phyloP scores from a whole-genome alignment of 1,284 basidiomycete genomes.

The Lentinula novae-zelandiae region DNA sequence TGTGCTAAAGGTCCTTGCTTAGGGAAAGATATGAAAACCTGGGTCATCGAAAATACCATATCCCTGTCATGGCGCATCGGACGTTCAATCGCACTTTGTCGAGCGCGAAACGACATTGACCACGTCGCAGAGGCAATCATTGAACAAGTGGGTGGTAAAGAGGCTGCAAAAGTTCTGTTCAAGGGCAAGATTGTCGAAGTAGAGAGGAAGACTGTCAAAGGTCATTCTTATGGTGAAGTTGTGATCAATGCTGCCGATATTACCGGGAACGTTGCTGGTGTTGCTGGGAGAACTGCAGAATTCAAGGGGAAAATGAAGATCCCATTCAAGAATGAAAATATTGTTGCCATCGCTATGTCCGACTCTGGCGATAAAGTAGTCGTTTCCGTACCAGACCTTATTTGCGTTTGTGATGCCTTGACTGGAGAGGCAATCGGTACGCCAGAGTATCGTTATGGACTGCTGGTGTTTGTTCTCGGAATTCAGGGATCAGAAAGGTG shows the following conservation, averaged over 20 bases:
- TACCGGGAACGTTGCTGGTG: constrained; percentile 14
- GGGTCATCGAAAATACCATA: constrained; percentile 43
- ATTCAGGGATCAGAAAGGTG: constrained; percentile 55
- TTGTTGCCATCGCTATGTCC: constrained; percentile 35
- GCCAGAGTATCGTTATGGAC: constrained; percentile 47
- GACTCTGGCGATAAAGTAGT: constrained; percentile 30
- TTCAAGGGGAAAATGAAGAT: constrained; percentile 33
- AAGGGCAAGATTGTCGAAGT: constrained; percentile 55
- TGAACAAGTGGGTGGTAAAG: constrained; percentile 39
- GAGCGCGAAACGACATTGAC: constrained; percentile 39
- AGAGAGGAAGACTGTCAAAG: constrained; percentile 38
- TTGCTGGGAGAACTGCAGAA: background rate
- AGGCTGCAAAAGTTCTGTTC: constrained; percentile 43
- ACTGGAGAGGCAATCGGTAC: constrained; percentile 52
- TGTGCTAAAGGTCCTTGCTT: constrained; percentile 21
- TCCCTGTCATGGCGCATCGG: constrained; percentile 59
- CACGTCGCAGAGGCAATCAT: constrained; percentile 47
- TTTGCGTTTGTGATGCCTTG: constrained; percentile 54
- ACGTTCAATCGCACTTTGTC: constrained; percentile 40
- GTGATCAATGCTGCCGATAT: constrained; percentile 35
- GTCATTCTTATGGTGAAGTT: constrained; percentile 49
- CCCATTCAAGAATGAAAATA: constrained; percentile 48
- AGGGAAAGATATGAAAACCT: constrained; percentile 19
- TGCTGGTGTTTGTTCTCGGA: constrained; percentile 53
- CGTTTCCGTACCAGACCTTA: constrained; percentile 55